Evolutionary conservation across 495 filamentous ascomycete genomes (phyloP).

Genomic region (Bacidia rubella): DNA sequence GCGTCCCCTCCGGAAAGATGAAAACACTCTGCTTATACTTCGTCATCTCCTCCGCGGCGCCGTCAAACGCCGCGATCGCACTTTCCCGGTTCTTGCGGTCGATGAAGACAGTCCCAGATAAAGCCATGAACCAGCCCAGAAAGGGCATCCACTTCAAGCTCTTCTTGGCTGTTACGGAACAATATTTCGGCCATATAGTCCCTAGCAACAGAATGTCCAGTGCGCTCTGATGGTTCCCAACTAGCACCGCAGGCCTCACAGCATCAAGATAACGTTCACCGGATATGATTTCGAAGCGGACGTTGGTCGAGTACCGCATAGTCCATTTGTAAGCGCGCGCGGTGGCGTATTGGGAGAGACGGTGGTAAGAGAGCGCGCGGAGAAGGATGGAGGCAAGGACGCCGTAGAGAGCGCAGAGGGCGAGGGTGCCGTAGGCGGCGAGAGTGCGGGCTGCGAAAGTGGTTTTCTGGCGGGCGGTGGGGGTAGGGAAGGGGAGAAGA

Average conservation of each 20-base stretch:
- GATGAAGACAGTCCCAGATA: slow-evolving; percentile 87
- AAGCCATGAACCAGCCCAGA: slow-evolving; percentile 91
- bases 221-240: slow-evolving; percentile 90
- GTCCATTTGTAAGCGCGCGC: slow-evolving; percentile 68
- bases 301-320: slow-evolving; percentile 62
- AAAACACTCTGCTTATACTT: slow-evolving; percentile 70
- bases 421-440: slow-evolving; percentile 45
- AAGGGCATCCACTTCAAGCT: slow-evolving; percentile 69
- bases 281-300: slow-evolving; percentile 63
- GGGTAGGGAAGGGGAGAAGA: slow-evolving; percentile 23
- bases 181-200: slow-evolving; percentile 75
- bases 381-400: slow-evolving; percentile 60
- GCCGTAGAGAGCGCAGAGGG: slow-evolving; percentile 61
- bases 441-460: slow-evolving; percentile 56
- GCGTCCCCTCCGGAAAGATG: slow-evolving; percentile 89
- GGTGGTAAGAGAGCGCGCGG: slow-evolving; percentile 53
- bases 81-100: slow-evolving; percentile 69
- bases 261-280: slow-evolving; percentile 48
- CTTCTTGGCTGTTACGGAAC: slow-evolving; percentile 86
- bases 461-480: slow-evolving; percentile 15
- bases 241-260: slow-evolving; percentile 72
- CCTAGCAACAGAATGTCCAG: slow-evolving; percentile 89
- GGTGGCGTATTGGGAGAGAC: slow-evolving; percentile 74
- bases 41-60: slow-evolving; percentile 68
- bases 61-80: slow-evolving; percentile 73